Conservation (phyloP, 805 yeast species). For the Candida saitoana region DNA sequence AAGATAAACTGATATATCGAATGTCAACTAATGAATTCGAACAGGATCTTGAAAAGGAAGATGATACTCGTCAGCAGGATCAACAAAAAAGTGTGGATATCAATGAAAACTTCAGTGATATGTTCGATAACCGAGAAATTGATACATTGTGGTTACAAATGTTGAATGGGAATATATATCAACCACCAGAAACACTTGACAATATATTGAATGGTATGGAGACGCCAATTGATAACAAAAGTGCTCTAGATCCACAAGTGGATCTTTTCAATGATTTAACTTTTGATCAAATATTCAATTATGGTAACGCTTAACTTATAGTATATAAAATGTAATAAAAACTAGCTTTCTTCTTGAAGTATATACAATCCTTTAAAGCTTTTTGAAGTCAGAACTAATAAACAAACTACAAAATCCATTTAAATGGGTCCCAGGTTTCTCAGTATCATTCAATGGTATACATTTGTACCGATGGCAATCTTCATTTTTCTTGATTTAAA, state of each 20-base stretch:
- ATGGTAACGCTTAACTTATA: not conserved
- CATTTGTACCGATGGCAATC: too few species aligned
- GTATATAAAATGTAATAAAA: too few species aligned
- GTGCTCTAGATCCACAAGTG: slow-evolving; percentile 12
- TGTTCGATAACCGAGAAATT: slow-evolving; percentile 23
- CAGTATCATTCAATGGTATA: too few species aligned
- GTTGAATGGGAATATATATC: slow-evolving; percentile 24
- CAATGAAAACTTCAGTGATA: slow-evolving; percentile 11
- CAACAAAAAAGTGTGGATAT: not conserved
- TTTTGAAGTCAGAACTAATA: too few species aligned
- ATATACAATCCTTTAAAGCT: too few species aligned
- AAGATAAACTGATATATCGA: not conserved
- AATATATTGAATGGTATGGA: not conserved
- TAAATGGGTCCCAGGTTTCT: too few species aligned
- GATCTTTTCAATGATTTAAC: slow-evolving; percentile 28
- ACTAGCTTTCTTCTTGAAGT: too few species aligned
- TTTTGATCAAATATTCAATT: slow-evolving; percentile 16
- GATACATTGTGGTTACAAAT: slow-evolving; percentile 35
- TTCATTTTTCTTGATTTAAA: too few species aligned
- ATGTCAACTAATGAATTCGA: not conserved
- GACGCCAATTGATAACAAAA: not conserved
- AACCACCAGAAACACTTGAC: not conserved
- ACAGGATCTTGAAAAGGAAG: not conserved
- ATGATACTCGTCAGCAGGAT: not conserved
- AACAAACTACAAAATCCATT: too few species aligned